Evolutionary conservation across 768 basidiomycete genomes (phyloP), one percentile per base, ranked within the genome.

Genomic region (Nidula microcarpa): DNA sequence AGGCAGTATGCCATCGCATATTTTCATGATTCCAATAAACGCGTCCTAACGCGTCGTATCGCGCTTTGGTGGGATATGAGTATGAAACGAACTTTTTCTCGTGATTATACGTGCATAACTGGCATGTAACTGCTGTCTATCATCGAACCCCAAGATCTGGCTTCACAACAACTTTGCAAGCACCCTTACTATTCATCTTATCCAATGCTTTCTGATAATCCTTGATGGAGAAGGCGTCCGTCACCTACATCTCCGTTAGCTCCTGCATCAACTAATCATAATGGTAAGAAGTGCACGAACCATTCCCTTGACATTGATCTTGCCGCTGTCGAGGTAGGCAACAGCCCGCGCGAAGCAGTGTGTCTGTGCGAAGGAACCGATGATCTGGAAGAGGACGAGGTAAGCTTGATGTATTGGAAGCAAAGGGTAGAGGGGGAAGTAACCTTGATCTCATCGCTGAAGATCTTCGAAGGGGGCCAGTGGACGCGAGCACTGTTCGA

Each of bases 261-360:
- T 3, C 13, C 16, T 3, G 11, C 13, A 11, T 41, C 11, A 41
- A 41, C 13, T 4, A 11, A 41, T 41, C 39, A 41, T 41, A 11
- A 11, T 11, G 6, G 10, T 47, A 6, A 47, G 39, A 30, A 10
- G 6, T 45, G 43, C n/a, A 49, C 68, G 62, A 18, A 74, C 71
- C 70, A 92, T 89, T n/a, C 88, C 89, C 66, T 87, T 85, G 18
- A 88, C 81, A 51, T 76, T 87, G 61, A 94, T 75, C 72, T 92
- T 94, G 6, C 90, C 89, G 57, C 84, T 82, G 61, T 96, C 93
- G 16, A 96, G 82, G 66, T 94, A 94, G 10, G 85, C 89, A 35
- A 96, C 84, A 2, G 93, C 91, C 5, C 93, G 85, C 43, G 92
- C 91, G 86, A 96, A 94, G 69, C 92, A 94, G 71, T 76, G 86